Base-by-base conservation (phyloP, 1,284 basidiomycete species). In the Sporisorium scitamineum region DNA sequence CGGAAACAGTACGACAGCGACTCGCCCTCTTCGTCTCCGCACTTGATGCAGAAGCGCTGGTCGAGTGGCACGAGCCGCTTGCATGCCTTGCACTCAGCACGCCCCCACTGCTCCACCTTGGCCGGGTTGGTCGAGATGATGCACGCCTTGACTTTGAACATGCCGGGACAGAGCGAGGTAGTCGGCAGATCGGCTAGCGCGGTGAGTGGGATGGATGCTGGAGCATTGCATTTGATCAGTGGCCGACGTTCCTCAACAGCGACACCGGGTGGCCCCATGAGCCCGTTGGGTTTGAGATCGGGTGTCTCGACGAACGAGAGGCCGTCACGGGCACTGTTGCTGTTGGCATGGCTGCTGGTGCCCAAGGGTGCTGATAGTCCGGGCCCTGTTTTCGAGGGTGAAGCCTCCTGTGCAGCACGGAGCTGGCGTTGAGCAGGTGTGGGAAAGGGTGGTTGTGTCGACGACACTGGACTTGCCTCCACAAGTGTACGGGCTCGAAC, bases 1-100 rank as follows among this genome's bases (percentile, higher is more conserved):
- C 74, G 65, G 11, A 76, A 37, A 16, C 66, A 66, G 54, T 70
- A 70, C 24, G 54, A 44, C 3, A 76, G 54, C 18, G 61, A 61
- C 24, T 59, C 59, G 44, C 76, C 76, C 13, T 75, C 76, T 29
- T 74, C 76, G 29, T 78, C 71, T 7, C 55, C 68, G 47, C 76
- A 78, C 34, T 48, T 63, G 55, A 50, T 42, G 61, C 76, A 78
- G 61, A 78, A 78, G 22, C 64, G 61, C 39, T 75, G 54, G 18
- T 74, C 71, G 27, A 59, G 29, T 2, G 76, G 76, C 1, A 78
- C 24, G 13, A 73, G 48, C 3, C 64, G 53, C 22, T 70, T 65
- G 56, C 70, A 74, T 2, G 70, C 50, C 20, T 54, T 58, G 61
- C 76, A 78, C 47, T 73, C 71, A 34, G 63, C 37, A 2, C 76